Evolutionary conservation across 768 basidiomycete species (phyloP).

Genomic region (Pholiota conissans): DNA sequence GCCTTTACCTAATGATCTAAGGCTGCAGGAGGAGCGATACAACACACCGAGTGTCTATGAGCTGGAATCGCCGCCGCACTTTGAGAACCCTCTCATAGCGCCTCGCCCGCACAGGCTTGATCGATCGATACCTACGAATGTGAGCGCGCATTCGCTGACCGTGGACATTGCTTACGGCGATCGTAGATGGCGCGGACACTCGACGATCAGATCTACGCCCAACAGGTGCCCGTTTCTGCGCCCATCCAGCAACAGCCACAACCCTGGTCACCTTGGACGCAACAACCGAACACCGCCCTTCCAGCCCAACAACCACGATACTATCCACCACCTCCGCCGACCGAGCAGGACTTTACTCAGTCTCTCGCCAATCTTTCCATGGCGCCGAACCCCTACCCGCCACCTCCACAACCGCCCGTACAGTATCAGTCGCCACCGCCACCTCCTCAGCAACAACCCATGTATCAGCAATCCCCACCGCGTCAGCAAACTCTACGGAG

Average conservation of each 20-base stretch:
- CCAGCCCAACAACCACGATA: conserved; percentile 16
- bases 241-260: conserved; percentile 14
- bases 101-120: conserved; percentile 67
- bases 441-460: conserved; percentile 21
- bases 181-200: conserved; percentile 63
- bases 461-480: conserved; percentile 16
- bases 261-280: conserved; percentile 17
- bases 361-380: conserved; percentile 23
- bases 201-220: conserved; percentile 41
- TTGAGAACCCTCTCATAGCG: conserved; percentile 57
- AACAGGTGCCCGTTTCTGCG: background rate
- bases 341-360: conserved; percentile 2
- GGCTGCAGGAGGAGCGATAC: conserved; percentile 21
- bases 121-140: conserved; percentile 61
- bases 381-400: conserved; percentile 28
- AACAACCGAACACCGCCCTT: conserved; percentile 19
- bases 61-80: conserved; percentile 45
- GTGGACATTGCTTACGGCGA: background rate
- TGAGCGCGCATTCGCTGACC: conserved; percentile 31
- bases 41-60: conserved; percentile 30
- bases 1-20: conserved; percentile 22
- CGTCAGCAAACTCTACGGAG: conserved; percentile 14
- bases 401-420: conserved; percentile 42
- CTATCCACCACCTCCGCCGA: conserved; percentile 17
- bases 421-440: conserved; percentile 41